Evolutionary conservation across 2,329 filamentous ascomycete species (phyloP).

Genomic region (Fusarium musae): DNA sequence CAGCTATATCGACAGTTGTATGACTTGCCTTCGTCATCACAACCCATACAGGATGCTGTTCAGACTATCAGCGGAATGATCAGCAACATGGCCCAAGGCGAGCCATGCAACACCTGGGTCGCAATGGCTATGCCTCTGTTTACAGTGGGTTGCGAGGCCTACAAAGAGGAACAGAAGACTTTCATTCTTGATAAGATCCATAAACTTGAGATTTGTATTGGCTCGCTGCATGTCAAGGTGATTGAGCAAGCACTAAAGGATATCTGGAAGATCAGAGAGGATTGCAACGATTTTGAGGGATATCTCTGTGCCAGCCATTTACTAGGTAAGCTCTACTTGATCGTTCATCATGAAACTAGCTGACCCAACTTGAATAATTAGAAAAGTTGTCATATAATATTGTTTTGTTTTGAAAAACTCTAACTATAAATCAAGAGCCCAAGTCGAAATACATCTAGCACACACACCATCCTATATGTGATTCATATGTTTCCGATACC

Average conservation of each 20-base stretch:
- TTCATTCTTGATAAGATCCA: constrained; percentile 44
- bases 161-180: constrained; percentile 23
- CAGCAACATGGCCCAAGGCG: constrained; percentile 43
- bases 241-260: constrained; percentile 43
- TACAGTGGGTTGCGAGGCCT: constrained; percentile 45
- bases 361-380: no score
- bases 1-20: constrained; percentile 44
- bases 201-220: constrained; percentile 42
- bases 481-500: no score
- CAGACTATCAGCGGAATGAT: constrained; percentile 37
- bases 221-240: constrained; percentile 42
- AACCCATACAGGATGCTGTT: constrained; percentile 34
- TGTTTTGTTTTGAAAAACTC: constrained; percentile 33
- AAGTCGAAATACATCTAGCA: no score
- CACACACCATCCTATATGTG: no score
- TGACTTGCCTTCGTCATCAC: constrained; percentile 24
- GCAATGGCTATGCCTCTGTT: constrained; percentile 48
- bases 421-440: fast-evolving
- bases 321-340: background rate
- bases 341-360: no score
- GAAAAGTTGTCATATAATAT: constrained; percentile 44
- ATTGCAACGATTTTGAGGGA: constrained; percentile 30
- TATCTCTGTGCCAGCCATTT: constrained; percentile 35
- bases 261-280: constrained; percentile 42
- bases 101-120: constrained; percentile 47